Evolutionary conservation across 2,329 filamentous ascomycete genomes (phyloP).

Genomic region (Talaromyces sp.): DNA sequence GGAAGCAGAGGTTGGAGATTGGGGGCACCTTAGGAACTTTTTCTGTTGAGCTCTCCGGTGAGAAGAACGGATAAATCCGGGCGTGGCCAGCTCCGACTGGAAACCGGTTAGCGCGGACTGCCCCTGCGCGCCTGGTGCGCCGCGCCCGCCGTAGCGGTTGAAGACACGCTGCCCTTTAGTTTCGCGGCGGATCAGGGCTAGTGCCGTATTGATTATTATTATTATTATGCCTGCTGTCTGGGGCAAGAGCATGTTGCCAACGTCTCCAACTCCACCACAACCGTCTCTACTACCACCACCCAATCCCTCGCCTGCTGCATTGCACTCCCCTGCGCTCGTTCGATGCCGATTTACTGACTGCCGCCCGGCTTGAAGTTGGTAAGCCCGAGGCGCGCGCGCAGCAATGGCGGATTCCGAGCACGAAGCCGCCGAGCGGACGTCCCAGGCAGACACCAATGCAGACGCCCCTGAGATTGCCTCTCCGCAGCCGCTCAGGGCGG

Average conservation of each 20-base stretch:
- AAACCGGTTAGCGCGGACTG: constrained; percentile 1
- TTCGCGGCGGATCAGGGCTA: background rate
- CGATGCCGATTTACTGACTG: constrained; percentile 22
- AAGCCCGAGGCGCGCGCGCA: constrained; percentile 30
- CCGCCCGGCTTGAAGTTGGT: constrained; percentile 22
- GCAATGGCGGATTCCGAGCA: constrained; percentile 39
- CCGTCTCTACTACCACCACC: background rate
- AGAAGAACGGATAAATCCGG: constrained; percentile 30
- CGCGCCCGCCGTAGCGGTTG: constrained; percentile 15
- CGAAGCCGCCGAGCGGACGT: constrained; percentile 23
- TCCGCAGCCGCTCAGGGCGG: constrained; percentile 21
- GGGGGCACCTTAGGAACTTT: constrained; percentile 25
- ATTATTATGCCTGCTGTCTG: background rate
- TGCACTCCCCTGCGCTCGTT: constrained; percentile 13
- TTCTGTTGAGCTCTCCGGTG: constrained; percentile 39
- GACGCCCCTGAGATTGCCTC: constrained; percentile 23
- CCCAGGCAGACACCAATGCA: constrained; percentile 23
- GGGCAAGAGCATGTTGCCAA: background rate
- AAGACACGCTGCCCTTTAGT: constrained; percentile 14
- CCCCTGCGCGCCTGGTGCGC: constrained; percentile 11
- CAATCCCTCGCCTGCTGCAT: constrained; percentile 16
- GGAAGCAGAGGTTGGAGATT: constrained; percentile 17
- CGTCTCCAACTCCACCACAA: background rate
- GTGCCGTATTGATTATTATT: background rate
- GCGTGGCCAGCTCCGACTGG: constrained; percentile 7